phyloP scores from a whole-genome alignment of 306 rosid species.

The Cyclanthera cordifolia region DNA sequence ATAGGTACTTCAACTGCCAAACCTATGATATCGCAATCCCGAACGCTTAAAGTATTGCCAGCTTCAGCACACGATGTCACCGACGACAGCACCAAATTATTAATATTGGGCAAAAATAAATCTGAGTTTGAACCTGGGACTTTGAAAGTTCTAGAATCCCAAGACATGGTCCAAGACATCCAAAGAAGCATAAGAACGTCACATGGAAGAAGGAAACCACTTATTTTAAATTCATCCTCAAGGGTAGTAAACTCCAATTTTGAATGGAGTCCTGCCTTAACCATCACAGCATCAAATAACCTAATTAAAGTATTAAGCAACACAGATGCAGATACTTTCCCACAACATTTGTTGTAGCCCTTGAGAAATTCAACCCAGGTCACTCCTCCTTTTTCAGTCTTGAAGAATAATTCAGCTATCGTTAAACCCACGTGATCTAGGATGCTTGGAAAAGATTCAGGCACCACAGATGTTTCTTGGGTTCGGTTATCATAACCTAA shows the following conservation, averaged over 20 bases:
- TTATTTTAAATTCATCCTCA: slow-evolving; percentile 53
- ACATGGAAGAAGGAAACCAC: slow-evolving; percentile 41
- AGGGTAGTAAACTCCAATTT: slow-evolving; percentile 47
- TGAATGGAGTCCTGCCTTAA: slow-evolving; percentile 24
- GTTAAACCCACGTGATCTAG: slow-evolving; percentile 55
- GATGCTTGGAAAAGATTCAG: slow-evolving; percentile 32
- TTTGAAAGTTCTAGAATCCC: slow-evolving; percentile 37
- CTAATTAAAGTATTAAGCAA: slow-evolving; percentile 38
- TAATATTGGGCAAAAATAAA: slow-evolving; percentile 46
- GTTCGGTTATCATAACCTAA: slow-evolving; percentile 26
- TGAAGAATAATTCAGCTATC: slow-evolving; percentile 45
- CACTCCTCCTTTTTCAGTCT: slow-evolving; percentile 39
- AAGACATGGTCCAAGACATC: slow-evolving; percentile 65
- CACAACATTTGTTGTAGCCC: slow-evolving; percentile 67
- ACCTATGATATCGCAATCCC: slow-evolving; percentile 44
- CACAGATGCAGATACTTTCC: slow-evolving; percentile 45
- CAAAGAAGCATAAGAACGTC: slow-evolving; percentile 52
- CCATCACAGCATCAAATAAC: slow-evolving; percentile 25
- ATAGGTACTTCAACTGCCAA: slow-evolving; percentile 52
- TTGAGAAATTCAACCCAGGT: slow-evolving; percentile 62
- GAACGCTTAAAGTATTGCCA: slow-evolving; percentile 32
- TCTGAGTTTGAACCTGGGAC: slow-evolving; percentile 15
- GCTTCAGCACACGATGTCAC: slow-evolving; percentile 35
- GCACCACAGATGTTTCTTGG: slow-evolving; percentile 19
- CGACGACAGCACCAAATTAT: slow-evolving; percentile 50